phyloP scores from a whole-genome alignment of 768 basidiomycete genomes.

The Cubamyces sp. region DNA sequence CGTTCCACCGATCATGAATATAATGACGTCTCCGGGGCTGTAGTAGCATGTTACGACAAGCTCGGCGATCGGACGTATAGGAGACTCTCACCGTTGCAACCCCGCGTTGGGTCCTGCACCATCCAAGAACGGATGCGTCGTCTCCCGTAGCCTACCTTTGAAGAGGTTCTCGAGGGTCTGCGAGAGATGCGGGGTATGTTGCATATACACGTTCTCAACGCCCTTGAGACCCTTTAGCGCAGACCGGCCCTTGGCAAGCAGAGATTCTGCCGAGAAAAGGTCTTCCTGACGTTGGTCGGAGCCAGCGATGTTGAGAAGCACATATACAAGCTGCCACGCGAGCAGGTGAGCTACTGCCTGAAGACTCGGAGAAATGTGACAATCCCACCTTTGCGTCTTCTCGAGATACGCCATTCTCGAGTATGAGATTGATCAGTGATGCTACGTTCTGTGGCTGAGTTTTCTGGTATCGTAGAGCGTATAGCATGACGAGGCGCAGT shows the following conservation, averaged over 20 bases:
- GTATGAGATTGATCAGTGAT: constrained; percentile 70
- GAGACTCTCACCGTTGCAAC: constrained; percentile 62
- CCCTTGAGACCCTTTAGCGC: constrained; percentile 98
- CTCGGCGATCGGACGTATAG: neutral
- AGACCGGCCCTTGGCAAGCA: constrained; percentile 92
- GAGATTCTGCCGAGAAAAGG: constrained; percentile 91
- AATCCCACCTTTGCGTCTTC: constrained; percentile 72
- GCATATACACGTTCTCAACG: constrained; percentile 98
- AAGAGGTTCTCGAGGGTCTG: constrained; percentile 91
- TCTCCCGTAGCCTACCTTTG: constrained; percentile 83
- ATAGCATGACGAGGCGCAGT: constrained; percentile 87
- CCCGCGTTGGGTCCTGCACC: constrained; percentile 69
- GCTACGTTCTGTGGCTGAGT: constrained; percentile 81
- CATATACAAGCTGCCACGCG: constrained; percentile 79
- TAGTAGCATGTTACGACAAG: constrained; percentile 1
- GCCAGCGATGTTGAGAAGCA: constrained; percentile 89
- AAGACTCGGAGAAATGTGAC: neutral
- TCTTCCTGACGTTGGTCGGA: constrained; percentile 97
- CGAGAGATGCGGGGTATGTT: constrained; percentile 91
- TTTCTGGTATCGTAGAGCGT: constrained; percentile 94
- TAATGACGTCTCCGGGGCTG: constrained; percentile 76
- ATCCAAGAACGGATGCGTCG: constrained; percentile 87
- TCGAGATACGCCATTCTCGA: constrained; percentile 73
- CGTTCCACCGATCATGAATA: constrained; percentile 96
- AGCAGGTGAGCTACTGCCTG: constrained; percentile 20